These are phyloP conservation scores for Cruciata laevipes DNA, from an alignment of 257 asterid species.

Conservation along the genomic window DNA sequence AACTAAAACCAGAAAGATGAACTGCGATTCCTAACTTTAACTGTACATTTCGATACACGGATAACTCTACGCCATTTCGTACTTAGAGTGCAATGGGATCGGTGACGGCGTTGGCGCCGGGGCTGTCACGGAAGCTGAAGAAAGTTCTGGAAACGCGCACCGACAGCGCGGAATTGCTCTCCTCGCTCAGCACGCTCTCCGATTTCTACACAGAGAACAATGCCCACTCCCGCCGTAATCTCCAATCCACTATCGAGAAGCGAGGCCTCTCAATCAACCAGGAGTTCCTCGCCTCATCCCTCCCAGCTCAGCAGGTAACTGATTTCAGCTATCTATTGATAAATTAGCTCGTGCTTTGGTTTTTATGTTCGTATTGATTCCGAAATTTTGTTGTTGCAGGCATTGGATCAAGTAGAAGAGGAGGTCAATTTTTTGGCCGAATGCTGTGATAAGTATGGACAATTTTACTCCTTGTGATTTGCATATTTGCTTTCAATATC, in stretches of 20 bases:
- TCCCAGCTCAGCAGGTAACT: slow-evolving; percentile 73
- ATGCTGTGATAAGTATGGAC: slow-evolving; percentile 80
- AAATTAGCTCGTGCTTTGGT: neutral
- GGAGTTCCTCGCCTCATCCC: slow-evolving; percentile 75
- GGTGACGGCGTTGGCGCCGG: slow-evolving; percentile 96
- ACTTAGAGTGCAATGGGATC: slow-evolving; percentile 45
- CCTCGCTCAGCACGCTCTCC: slow-evolving; percentile 87
- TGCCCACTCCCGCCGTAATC: slow-evolving; percentile 78
- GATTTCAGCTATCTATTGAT: neutral
- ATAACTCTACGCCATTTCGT: neutral
- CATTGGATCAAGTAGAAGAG: slow-evolving; percentile 85
- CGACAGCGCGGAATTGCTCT: slow-evolving; percentile 73
- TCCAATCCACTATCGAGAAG: slow-evolving; percentile 93
- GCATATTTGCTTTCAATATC: neutral
- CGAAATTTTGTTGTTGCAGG: slow-evolving; percentile 30
- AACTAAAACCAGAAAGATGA: neutral
- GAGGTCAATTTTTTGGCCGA: slow-evolving; percentile 87
- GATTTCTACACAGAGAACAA: slow-evolving; percentile 69
- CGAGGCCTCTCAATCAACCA: slow-evolving; percentile 83
- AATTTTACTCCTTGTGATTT: neutral
- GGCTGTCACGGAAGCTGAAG: slow-evolving; percentile 97
- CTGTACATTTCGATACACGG: neutral
- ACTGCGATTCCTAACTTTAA: neutral
- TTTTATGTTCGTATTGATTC: neutral
- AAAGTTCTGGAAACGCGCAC: slow-evolving; percentile 94